Base-by-base conservation (phyloP, 2,329 filamentous ascomycete species). In the Colletotrichum sp. region DNA sequence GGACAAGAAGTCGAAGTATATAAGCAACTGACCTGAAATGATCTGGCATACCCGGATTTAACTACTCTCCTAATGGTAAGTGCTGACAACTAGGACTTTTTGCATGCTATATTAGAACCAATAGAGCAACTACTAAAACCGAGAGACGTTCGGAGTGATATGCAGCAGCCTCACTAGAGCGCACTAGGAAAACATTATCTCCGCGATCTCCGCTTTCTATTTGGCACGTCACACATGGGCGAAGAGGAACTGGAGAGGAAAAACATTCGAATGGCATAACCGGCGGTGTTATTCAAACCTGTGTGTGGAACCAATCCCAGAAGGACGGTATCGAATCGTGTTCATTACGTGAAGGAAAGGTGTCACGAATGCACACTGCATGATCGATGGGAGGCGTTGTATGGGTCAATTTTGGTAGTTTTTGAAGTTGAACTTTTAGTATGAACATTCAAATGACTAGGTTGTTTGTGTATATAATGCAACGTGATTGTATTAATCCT, bases 251-350 rank as follows among this genome's bases (percentile, higher is more conserved):
- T 49, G 39, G 39, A 12, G 39, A n/a, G 39, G 18, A 44, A 44
- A 2, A 12, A n/a, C 13, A 0, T n/a, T 44, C 1, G 39, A 44
- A 44, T 49, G 39, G 16, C 3, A 49, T 49, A n/a, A 12, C 1
- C 18, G 18, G 39, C 39, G 39, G 6, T n/a, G 9, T 12, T 49
- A 10, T n/a, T n/a, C 9, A n/a, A n/a, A 10, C 6, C 5, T 4
- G n/a, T 0, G 6, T 21, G 10, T 13, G 44, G 1, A 21, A 21
- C 18, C n/a, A 13, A 21, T 13, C 6, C 6, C 2, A 8, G n/a
- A 6, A 52, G 12, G 10, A 21, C 12, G 44, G n/a, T 21, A 4
- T 52, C 12, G 2, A 6, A n/a, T 21, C n/a, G 6, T 7, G 10
- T 21, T 6, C n/a, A 13, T 52, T 21, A 4, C 1, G n/a, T 13